Evolutionary conservation across 805 yeast genomes (phyloP).

Genomic region (Candida endomychidarum): DNA sequence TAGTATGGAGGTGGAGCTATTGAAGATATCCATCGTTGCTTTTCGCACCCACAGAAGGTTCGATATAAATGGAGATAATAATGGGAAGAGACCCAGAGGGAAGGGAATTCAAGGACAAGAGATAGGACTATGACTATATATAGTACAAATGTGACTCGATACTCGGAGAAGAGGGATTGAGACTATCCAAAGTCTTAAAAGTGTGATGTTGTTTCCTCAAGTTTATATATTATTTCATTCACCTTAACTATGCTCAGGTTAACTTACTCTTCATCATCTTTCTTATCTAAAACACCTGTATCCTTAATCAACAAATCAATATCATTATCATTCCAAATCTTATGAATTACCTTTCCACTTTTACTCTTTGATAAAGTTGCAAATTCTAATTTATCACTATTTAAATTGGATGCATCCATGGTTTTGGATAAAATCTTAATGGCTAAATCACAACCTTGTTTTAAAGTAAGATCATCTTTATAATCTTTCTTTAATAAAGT

Average conservation of each 20-base stretch:
- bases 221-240: no score
- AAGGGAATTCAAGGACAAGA: no score
- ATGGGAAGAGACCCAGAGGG: no score
- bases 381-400: conserved; percentile 89
- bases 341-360: conserved; percentile 56
- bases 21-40: conserved; percentile 16
- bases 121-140: no score
- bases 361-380: conserved; percentile 61
- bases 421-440: conserved; percentile 91
- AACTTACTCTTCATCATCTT: conserved; percentile 27
- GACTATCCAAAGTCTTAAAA: no score
- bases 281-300: conserved; percentile 60
- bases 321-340: conserved; percentile 78
- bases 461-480: conserved; percentile 70
- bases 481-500: conserved; percentile 93
- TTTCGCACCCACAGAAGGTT: conserved; percentile 9
- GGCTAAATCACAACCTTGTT: conserved; percentile 84
- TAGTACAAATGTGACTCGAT: no score
- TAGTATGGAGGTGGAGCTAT: conserved; percentile 10
- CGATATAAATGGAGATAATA: no score
- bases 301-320: conserved; percentile 72
- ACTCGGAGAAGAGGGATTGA: no score
- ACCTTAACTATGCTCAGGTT: background rate
- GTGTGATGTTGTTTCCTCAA: no score
- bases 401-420: conserved; percentile 82